Conservation (phyloP, 139 green algal species). For the Chlamydomonas applanata region DNA sequence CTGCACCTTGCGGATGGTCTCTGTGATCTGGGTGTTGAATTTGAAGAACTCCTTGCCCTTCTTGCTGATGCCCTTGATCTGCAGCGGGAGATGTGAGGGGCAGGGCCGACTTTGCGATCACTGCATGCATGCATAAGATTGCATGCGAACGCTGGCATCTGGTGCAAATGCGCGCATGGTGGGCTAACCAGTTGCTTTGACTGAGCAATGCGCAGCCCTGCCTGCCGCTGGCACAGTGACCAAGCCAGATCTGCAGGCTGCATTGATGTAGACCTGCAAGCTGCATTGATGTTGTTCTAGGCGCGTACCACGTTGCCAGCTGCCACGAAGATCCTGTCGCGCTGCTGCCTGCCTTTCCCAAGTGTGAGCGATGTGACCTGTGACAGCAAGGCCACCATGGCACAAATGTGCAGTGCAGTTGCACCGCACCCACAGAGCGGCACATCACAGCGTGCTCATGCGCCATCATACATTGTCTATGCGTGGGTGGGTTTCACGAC, state of each 20-base stretch:
- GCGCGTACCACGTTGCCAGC: conserved; percentile 41
- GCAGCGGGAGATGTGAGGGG: conserved; percentile 16
- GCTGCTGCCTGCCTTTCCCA: conserved; percentile 42
- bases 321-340: conserved; percentile 66
- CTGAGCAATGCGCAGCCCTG: background rate
- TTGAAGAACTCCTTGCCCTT: conserved; percentile 79
- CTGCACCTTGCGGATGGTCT: conserved; percentile 42
- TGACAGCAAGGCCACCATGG: background rate
- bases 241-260: too few relatives aligned
- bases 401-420: background rate
- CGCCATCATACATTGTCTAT: background rate
- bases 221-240: background rate
- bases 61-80: conserved; percentile 65
- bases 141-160: too few relatives aligned
- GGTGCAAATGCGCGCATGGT: background rate
- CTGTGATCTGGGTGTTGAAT: conserved; percentile 56
- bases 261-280: too few relatives aligned
- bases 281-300: too few relatives aligned
- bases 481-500: background rate
- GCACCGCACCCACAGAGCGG: too few relatives aligned
- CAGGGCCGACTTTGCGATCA: background rate
- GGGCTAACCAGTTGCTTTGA: background rate
- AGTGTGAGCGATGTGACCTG: conserved; percentile 56
- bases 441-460: too few relatives aligned
- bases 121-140: too few relatives aligned